These are phyloP conservation scores for Coemansia sp. DNA, from an alignment of 192 early-diverging fungal species.

Conservation along the genomic window DNA sequence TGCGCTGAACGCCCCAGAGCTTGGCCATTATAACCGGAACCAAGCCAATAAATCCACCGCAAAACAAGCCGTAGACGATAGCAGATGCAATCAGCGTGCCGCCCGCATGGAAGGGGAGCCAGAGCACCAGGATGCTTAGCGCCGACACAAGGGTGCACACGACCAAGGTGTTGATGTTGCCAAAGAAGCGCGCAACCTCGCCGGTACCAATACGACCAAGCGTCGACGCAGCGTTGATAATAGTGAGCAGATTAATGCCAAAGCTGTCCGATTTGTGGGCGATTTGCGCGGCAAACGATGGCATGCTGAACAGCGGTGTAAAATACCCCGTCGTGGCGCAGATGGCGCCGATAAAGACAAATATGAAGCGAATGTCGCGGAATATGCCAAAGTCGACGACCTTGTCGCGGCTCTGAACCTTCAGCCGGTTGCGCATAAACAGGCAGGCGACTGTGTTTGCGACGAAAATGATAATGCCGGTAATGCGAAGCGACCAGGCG, in stretches of 20 bases:
- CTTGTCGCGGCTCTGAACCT: conserved; percentile 22
- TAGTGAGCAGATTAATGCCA: conserved; percentile 58
- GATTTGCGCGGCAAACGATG: conserved; percentile 37
- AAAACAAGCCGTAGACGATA: conserved; percentile 57
- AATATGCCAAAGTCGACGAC: conserved; percentile 48
- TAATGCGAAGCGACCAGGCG: conserved; percentile 55
- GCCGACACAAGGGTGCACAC: conserved; percentile 46
- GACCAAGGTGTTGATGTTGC: conserved; percentile 61
- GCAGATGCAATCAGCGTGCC: conserved; percentile 46
- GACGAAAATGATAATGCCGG: conserved; percentile 48
- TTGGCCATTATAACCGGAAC: conserved; percentile 56
- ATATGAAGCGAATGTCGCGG: conserved; percentile 45
- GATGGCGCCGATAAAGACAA: conserved; percentile 43
- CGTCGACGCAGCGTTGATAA: conserved; percentile 66
- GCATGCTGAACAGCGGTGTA: conserved; percentile 58
- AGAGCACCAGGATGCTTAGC: conserved; percentile 51
- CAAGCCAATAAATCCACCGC: conserved; percentile 56
- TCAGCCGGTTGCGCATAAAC: conserved; percentile 40
- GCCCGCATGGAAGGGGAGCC: conserved; percentile 54
- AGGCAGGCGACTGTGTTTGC: conserved; percentile 39
- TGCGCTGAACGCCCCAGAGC: conserved; percentile 54
- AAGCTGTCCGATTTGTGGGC: conserved; percentile 33
- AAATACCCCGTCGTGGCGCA: conserved; percentile 56
- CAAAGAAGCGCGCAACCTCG: conserved; percentile 55
- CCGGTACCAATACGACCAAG: conserved; percentile 63